Conservation (phyloP, 306 rosid genomes). For the Parietaria judaica region DNA sequence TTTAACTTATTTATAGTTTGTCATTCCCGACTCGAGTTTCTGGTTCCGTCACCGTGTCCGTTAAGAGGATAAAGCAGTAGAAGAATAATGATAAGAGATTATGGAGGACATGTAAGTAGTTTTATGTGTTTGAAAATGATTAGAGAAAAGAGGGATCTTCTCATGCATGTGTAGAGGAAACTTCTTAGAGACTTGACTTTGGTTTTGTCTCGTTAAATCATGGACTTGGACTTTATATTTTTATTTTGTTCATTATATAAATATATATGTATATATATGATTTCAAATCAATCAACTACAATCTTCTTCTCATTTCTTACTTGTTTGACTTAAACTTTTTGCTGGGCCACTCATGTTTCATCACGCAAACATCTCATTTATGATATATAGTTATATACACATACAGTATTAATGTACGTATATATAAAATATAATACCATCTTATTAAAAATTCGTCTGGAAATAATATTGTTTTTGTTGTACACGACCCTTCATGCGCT, state of each 20-base stretch:
- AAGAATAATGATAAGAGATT: background rate
- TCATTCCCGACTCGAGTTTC: too few relatives aligned
- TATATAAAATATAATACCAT: too few relatives aligned
- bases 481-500: too few relatives aligned
- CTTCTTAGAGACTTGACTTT: slow-evolving; percentile 5
- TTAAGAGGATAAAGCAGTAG: too few relatives aligned
- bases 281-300: background rate
- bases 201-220: background rate
- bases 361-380: background rate
- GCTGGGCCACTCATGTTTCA: background rate
- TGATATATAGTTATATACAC: background rate
- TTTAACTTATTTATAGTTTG: too few relatives aligned
- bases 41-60: too few relatives aligned
- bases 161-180: background rate
- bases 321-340: background rate
- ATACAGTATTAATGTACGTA: too few relatives aligned
- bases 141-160: background rate
- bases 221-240: slow-evolving; percentile 2
- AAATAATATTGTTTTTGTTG: too few relatives aligned
- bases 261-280: background rate
- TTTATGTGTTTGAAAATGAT: background rate
- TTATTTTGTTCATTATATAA: too few relatives aligned
- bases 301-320: background rate
- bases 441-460: too few relatives aligned
- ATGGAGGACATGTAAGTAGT: background rate